phyloP scores from a whole-genome alignment of 148 eudicot genomes.

The Limonium bicolor region DNA sequence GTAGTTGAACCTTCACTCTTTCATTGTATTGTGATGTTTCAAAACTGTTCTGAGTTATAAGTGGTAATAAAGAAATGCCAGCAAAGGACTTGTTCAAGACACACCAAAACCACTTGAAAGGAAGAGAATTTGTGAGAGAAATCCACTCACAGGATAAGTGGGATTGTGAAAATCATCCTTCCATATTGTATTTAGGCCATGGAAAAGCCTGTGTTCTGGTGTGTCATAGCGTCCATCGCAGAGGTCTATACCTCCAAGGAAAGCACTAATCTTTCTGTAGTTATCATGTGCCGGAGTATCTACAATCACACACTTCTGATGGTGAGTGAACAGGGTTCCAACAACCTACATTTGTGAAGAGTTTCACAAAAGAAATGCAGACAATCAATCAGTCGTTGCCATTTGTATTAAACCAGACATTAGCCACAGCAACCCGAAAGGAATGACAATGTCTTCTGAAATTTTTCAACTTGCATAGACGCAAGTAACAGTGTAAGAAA shows the following conservation, averaged over 20 bases:
- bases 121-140: background rate
- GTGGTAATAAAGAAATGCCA: too few species aligned
- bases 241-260: constrained; percentile 85
- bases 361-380: constrained; percentile 5
- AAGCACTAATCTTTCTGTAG: constrained; percentile 75
- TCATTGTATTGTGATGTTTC: too few species aligned
- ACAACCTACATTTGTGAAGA: constrained; percentile 80
- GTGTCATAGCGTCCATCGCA: constrained; percentile 99
- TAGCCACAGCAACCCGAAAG: too few species aligned
- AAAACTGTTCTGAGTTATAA: too few species aligned
- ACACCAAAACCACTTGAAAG: background rate
- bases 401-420: constrained; percentile 1
- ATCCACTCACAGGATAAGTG: constrained; percentile 65
- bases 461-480: too few species aligned
- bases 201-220: constrained; percentile 84
- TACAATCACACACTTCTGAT: constrained; percentile 96
- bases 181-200: constrained; percentile 66
- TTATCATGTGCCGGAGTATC: constrained; percentile 87
- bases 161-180: constrained; percentile 80
- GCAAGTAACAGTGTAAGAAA: too few species aligned
- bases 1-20: too few species aligned
- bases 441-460: too few species aligned
- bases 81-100: too few species aligned
- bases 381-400: too few species aligned
- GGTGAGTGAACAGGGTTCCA: constrained; percentile 86